Evolutionary conservation across 1,139 yeast genomes (phyloP).

Genomic region (Protomyces macrosporus): DNA sequence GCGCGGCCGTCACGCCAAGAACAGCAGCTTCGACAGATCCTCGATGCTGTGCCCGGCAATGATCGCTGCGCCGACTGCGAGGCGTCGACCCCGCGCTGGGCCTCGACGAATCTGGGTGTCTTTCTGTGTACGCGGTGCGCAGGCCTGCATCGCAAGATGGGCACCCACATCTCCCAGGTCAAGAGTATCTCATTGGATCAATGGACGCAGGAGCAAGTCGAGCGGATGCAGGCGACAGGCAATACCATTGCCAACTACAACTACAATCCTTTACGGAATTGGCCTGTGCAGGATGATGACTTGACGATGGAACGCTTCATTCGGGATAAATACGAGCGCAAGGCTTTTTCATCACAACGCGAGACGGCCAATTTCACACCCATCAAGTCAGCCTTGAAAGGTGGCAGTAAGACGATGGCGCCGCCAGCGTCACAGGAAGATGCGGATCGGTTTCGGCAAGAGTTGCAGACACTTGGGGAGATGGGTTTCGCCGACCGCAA

Average conservation of each 20-base stretch:
- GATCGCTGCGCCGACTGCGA: slow-evolving; percentile 61
- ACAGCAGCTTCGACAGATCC: slow-evolving; percentile 45
- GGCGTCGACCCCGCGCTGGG: slow-evolving; percentile 46
- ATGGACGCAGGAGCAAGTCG: slow-evolving; percentile 50
- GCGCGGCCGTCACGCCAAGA: slow-evolving; percentile 30
- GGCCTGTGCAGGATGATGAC: slow-evolving; percentile 30
- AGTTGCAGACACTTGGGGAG: not conserved
- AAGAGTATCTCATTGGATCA: slow-evolving; percentile 64
- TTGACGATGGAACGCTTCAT: slow-evolving; percentile 46
- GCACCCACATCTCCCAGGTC: slow-evolving; percentile 55
- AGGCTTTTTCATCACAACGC: slow-evolving; percentile 29
- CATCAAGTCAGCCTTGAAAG: slow-evolving; percentile 24
- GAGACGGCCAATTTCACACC: slow-evolving; percentile 16
- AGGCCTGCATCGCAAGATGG: slow-evolving; percentile 58
- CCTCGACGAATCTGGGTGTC: slow-evolving; percentile 43
- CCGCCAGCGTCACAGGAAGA: slow-evolving; percentile 13
- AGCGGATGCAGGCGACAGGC: slow-evolving; percentile 49
- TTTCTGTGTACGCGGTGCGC: slow-evolving; percentile 63
- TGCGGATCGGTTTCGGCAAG: slow-evolving; percentile 4
- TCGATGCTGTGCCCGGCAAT: slow-evolving; percentile 36
- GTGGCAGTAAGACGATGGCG: slow-evolving; percentile 11
- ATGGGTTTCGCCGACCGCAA: slow-evolving; percentile 21
- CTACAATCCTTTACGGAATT: slow-evolving; percentile 49
- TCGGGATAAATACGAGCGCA: slow-evolving; percentile 49
- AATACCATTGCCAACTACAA: slow-evolving; percentile 49